Evolutionary conservation across 192 early-diverging fungal genomes (phyloP), one percentile per base, ranked within the genome.

Genomic region (Linnemannia zychae): DNA sequence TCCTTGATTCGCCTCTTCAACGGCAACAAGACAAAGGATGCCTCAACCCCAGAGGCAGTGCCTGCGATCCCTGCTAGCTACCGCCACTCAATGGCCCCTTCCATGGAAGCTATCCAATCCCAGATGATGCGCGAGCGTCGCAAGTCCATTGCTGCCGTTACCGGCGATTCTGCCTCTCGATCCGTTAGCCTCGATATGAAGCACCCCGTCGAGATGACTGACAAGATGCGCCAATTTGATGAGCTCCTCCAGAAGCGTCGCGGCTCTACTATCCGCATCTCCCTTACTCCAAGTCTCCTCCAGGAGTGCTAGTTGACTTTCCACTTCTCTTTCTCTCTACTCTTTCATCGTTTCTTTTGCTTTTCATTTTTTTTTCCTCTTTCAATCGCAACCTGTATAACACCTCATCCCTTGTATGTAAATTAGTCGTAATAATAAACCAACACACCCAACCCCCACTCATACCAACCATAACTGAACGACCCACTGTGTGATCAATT

Each of bases 141-240:
- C 65, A 78, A 78, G 67, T 85, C 83, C 31, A 75, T 85, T 18
- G 83, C 83, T 57, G 83, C 77, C 12, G 28, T 85, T 24, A 48
- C 74, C 7, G 57, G 57, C 13, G 83, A 85, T 28, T 52, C 73
- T 2, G n/a, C 38, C 9, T 16, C 38, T n/a, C 73, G 83, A 6
- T 74, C 83, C 0, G 66, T 75, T 16, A 85, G 83, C 70, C 83
- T 85, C 57, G 83, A 85, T 53, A 16, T 85, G 73, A 85, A 79
- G 53, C 72, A 75, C 60, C 67, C 83, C 16, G 75, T 66, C 34
- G 83, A 79, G 52, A 85, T 85, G 83, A 85, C 67, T 15, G 83
- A 85, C 47, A 89, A 89, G 71, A 89, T 89, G 88, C 78, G 78
- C 50, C 84, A 86, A 20, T 89, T 89, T 71, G 84, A 87, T 37